Evolutionary conservation across 2,329 filamentous ascomycete genomes (phyloP).

Genomic region (Sporothrix luriei): DNA sequence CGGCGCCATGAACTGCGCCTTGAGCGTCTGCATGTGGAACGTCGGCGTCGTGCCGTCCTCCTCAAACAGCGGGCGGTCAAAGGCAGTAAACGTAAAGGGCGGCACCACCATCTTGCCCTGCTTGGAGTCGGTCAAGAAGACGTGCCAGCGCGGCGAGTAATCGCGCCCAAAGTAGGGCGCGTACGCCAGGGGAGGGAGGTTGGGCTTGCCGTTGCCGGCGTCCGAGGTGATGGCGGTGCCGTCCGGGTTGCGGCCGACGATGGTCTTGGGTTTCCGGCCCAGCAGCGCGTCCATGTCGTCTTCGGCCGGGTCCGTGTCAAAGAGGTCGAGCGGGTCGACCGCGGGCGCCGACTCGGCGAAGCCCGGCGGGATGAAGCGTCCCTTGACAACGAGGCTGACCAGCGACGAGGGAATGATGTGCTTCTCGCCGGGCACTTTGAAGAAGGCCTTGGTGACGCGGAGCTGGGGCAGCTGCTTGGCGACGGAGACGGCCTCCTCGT

Average conservation of each 20-base stretch:
- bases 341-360: constrained; percentile 68
- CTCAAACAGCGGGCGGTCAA: constrained; percentile 85
- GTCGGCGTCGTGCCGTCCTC: constrained; percentile 77
- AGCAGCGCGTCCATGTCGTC: constrained; percentile 85
- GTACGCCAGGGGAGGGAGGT: constrained; percentile 82
- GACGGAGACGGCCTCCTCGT: constrained; percentile 72
- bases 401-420: constrained; percentile 89
- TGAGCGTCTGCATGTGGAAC: constrained; percentile 92
- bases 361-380: constrained; percentile 87
- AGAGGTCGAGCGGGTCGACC: constrained; percentile 76
- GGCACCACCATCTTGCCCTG: constrained; percentile 95
- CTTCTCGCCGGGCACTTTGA: constrained; percentile 96
- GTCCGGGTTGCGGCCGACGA: constrained; percentile 60
- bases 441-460: constrained; percentile 88
- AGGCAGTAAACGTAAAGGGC: constrained; percentile 90
- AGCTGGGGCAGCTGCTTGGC: constrained; percentile 83
- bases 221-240: constrained; percentile 55
- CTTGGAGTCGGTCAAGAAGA: constrained; percentile 92
- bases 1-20: constrained; percentile 94
- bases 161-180: constrained; percentile 90
- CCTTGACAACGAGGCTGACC: constrained; percentile 93
- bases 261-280: constrained; percentile 68
- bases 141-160: constrained; percentile 86
- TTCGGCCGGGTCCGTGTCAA: constrained; percentile 90
- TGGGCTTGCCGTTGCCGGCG: constrained; percentile 61